These are phyloP conservation scores for Skeletonema tropicum DNA, from an alignment of 108 stramenopile genomes.

Conservation along the genomic window DNA sequence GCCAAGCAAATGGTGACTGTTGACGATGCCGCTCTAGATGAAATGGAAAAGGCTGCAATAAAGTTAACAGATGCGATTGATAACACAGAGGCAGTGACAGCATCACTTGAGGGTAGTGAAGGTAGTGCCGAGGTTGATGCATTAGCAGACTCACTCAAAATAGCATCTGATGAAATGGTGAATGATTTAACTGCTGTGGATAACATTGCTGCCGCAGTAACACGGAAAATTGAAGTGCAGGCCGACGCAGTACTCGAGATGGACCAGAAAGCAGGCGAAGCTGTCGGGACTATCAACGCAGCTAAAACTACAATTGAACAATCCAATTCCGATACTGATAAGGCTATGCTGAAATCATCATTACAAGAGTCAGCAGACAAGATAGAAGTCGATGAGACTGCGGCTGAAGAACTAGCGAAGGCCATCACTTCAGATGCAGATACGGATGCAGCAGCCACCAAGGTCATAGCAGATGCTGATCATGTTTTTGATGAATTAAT, in stretches of 20 bases:
- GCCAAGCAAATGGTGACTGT: slow-evolving; percentile 13
- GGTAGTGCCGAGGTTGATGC: slow-evolving; percentile 18
- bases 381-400: slow-evolving; percentile 1
- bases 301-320: slow-evolving; percentile 10
- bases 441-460: neutral
- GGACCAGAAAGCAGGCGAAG: slow-evolving; percentile 13
- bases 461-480: neutral
- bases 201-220: slow-evolving; percentile 14
- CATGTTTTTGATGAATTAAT: neutral
- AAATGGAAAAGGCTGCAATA: slow-evolving; percentile 17
- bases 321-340: neutral
- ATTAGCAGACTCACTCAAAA: slow-evolving; percentile 2
- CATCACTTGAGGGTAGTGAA: slow-evolving; percentile 10
- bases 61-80: slow-evolving; percentile 16
- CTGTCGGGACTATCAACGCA: slow-evolving; percentile 12
- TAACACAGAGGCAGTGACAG: slow-evolving; percentile 3
- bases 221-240: slow-evolving; percentile 7
- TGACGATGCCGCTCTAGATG: slow-evolving; percentile 1
- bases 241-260: slow-evolving; percentile 13
- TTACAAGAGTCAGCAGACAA: slow-evolving; percentile 12
- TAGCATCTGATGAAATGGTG: slow-evolving; percentile 4
- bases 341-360: neutral
- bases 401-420: neutral
- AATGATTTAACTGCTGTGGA: slow-evolving; percentile 5
- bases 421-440: neutral